A percentile compares a stretch with the other conserved stretches of the same genome.
Conservation (phyloP, 2,329 filamentous ascomycete genomes). For the Penicillium sp. region DNA sequence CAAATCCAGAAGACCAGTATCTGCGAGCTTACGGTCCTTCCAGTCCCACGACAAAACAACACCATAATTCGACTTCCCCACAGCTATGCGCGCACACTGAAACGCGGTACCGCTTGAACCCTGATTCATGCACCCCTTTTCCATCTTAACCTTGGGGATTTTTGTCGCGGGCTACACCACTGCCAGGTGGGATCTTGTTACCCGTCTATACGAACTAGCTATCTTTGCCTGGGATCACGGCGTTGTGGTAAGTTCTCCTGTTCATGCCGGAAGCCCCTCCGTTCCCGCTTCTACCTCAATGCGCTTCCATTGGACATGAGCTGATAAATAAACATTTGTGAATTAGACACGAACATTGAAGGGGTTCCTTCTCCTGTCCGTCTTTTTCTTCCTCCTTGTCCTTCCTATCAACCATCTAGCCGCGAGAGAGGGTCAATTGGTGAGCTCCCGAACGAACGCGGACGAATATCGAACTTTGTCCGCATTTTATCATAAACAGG, state of each 20-base stretch:
- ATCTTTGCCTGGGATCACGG: conserved; percentile 99
- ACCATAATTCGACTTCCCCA: not conserved
- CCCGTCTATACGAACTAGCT: conserved; percentile 91
- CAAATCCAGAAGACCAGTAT: too few relatives aligned
- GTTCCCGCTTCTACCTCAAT: not conserved
- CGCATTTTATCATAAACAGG: not conserved
- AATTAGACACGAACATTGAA: conserved; percentile 72
- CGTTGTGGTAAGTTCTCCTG: conserved; percentile 70
- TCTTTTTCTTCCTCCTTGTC: conserved; percentile 81
- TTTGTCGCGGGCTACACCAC: conserved; percentile 99
- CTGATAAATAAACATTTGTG: conserved; percentile 3
- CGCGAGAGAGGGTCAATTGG: conserved; percentile 73
- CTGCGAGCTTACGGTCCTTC: not conserved
- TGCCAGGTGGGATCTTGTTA: conserved; percentile 97
- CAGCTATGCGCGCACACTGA: conserved; percentile 36
- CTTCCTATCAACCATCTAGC: conserved; percentile 84
- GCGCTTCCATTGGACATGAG: not conserved
- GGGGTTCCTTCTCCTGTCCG: conserved; percentile 77
- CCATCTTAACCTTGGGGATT: conserved; percentile 90
- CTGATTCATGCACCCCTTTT: conserved; percentile 90
- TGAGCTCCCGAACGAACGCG: conserved; percentile 47
- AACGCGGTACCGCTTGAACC: conserved; percentile 24
- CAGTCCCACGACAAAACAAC: not conserved
- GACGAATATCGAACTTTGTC: not conserved
- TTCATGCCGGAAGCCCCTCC: not conserved